A percentile compares a stretch with the other conserved stretches of the same genome.
Evolutionary conservation across 495 filamentous ascomycete genomes (phyloP).

Genomic region (Rusavskia elegans): DNA sequence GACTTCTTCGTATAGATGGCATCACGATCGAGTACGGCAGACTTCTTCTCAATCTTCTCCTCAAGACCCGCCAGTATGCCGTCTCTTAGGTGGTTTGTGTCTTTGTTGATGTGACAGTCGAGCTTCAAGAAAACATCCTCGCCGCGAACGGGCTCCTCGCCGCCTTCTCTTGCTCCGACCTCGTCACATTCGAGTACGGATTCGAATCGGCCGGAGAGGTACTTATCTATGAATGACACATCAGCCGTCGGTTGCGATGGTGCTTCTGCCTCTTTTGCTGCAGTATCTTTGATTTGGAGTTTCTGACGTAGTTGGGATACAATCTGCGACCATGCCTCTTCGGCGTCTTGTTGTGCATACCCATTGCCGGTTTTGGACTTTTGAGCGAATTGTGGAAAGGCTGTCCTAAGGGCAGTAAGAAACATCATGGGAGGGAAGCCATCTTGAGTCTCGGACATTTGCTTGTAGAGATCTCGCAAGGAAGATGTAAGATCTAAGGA

Average conservation of each 20-base stretch:
- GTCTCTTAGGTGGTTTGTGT: conserved; percentile 79
- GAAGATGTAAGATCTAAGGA: conserved; percentile 62
- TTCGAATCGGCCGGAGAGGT: conserved; percentile 66
- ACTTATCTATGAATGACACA: conserved; percentile 74
- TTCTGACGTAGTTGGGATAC: conserved; percentile 70
- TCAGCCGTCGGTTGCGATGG: conserved; percentile 21
- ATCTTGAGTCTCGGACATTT: conserved; percentile 84
- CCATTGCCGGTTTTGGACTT: conserved; percentile 62
- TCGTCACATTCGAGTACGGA: conserved; percentile 74
- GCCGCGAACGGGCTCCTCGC: conserved; percentile 48
- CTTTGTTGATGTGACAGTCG: conserved; percentile 77
- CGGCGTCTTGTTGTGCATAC: conserved; percentile 91
- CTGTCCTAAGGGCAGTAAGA: conserved; percentile 59
- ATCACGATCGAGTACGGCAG: conserved; percentile 59
- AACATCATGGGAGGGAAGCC: conserved; percentile 78
- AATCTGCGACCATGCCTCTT: conserved; percentile 97
- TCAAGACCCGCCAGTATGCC: conserved; percentile 66
- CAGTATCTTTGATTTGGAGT: conserved; percentile 44
- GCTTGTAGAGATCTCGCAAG: conserved; percentile 75
- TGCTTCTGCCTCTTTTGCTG: conserved; percentile 22
- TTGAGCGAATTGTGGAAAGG: conserved; percentile 92
- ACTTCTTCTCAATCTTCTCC: conserved; percentile 84
- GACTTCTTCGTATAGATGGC: conserved; percentile 79
- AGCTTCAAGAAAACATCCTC: conserved; percentile 80
- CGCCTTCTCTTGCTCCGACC: conserved; percentile 52